Conservation (phyloP, 2,329 filamentous ascomycete species). For the Hirsutella minnesotensis region DNA sequence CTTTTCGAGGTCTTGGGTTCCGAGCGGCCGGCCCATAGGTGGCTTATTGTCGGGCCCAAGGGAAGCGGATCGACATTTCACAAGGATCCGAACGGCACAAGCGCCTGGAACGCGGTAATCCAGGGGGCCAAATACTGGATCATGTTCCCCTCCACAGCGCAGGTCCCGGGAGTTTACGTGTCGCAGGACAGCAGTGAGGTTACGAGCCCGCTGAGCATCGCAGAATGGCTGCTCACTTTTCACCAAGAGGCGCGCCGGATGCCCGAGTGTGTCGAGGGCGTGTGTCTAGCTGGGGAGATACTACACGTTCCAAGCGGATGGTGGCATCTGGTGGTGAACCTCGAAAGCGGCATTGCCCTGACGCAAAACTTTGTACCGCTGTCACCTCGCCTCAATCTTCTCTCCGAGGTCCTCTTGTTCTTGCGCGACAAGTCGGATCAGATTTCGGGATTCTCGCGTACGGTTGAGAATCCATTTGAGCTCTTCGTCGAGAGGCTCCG, state of each 20-base stretch:
- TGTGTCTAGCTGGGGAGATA: slow-evolving; percentile 76
- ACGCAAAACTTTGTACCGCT: slow-evolving; percentile 91
- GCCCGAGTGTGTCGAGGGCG: slow-evolving; percentile 71
- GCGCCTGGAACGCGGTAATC: slow-evolving; percentile 90
- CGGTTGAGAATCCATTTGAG: slow-evolving; percentile 59
- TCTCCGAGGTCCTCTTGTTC: slow-evolving; percentile 68
- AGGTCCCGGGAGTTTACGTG: slow-evolving; percentile 82
- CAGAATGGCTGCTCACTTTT: slow-evolving; percentile 90
- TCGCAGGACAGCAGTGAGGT: slow-evolving; percentile 86
- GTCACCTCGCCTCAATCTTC: slow-evolving; percentile 39
- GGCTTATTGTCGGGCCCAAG: slow-evolving; percentile 83
- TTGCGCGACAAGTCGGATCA: slow-evolving; percentile 72
- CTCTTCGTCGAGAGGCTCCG: slow-evolving; percentile 62
- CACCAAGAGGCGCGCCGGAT: slow-evolving; percentile 69
- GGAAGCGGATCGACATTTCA: slow-evolving; percentile 90
- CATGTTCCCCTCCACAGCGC: slow-evolving; percentile 76
- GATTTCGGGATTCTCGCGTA: slow-evolving; percentile 71
- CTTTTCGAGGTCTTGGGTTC: slow-evolving; percentile 67
- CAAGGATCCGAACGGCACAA: slow-evolving; percentile 63
- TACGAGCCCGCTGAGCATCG: slow-evolving; percentile 85
- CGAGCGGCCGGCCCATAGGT: slow-evolving; percentile 76
- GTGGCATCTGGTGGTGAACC: slow-evolving; percentile 93
- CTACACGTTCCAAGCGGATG: slow-evolving; percentile 88
- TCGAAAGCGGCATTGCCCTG: slow-evolving; percentile 73
- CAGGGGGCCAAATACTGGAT: slow-evolving; percentile 95